These are phyloP conservation scores for Ophiostoma himal-ulmi DNA, from an alignment of 2,329 filamentous ascomycete species.

Conservation along the genomic window DNA sequence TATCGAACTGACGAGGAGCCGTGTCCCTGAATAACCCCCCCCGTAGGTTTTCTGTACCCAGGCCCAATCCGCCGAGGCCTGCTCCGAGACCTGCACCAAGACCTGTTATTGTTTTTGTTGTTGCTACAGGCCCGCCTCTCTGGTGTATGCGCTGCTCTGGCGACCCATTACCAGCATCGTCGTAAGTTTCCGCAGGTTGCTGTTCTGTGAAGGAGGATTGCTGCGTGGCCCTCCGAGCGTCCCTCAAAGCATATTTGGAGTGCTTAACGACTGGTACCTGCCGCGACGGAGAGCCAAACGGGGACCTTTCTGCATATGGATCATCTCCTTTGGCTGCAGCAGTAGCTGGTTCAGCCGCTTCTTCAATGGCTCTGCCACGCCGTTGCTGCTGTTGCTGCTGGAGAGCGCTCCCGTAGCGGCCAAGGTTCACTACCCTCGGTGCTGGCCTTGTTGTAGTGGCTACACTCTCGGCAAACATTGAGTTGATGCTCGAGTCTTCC, in stretches of 20 bases:
- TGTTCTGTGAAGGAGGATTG: slow-evolving; percentile 25
- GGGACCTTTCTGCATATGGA: slow-evolving; percentile 28
- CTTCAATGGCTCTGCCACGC: not conserved
- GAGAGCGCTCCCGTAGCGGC: slow-evolving; percentile 24
- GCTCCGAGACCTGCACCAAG: not conserved
- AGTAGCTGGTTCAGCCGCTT: not conserved
- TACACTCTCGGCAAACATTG: slow-evolving; percentile 29
- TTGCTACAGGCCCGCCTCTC: slow-evolving; percentile 17
- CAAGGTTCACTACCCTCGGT: not conserved
- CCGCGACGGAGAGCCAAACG: slow-evolving; percentile 30
- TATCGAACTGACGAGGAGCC: slow-evolving; percentile 24
- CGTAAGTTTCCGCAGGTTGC: slow-evolving; percentile 17
- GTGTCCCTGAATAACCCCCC: slow-evolving; percentile 30
- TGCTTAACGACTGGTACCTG: slow-evolving; percentile 30
- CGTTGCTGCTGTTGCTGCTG: not conserved
- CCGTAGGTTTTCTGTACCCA: slow-evolving; percentile 29
- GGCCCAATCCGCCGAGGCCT: slow-evolving; percentile 22
- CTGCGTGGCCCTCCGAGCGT: slow-evolving; percentile 31
- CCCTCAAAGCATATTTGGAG: slow-evolving; percentile 39
- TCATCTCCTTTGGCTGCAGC: slow-evolving; percentile 9
- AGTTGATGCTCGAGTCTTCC: slow-evolving; percentile 37
- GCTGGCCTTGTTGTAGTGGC: slow-evolving; percentile 16
- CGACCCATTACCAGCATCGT: slow-evolving; percentile 23
- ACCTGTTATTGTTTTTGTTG: slow-evolving; percentile 14
- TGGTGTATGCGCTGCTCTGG: slow-evolving; percentile 25